Conservation (phyloP, 2,329 filamentous ascomycete genomes). For the Colletotrichum sojae region DNA sequence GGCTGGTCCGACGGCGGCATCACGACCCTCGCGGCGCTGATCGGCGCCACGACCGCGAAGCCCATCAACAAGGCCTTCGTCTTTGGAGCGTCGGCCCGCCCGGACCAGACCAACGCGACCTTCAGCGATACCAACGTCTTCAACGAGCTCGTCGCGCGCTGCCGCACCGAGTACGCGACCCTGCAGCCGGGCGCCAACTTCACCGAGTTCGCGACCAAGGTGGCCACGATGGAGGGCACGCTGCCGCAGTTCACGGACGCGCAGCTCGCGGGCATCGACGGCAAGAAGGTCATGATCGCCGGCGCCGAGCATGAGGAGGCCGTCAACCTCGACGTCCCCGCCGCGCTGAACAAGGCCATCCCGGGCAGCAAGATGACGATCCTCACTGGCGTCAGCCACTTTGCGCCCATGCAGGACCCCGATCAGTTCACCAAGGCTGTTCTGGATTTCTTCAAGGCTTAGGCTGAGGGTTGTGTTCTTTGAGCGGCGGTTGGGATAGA, state of each 20-base stretch:
- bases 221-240: conserved; percentile 53
- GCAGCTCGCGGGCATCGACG: conserved; percentile 48
- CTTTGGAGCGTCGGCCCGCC: conserved; percentile 52
- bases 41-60: conserved; percentile 48
- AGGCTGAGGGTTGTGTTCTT: not conserved
- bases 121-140: conserved; percentile 46
- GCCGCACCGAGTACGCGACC: conserved; percentile 51
- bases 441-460: conserved; percentile 47
- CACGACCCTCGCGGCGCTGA: conserved; percentile 53
- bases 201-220: conserved; percentile 53
- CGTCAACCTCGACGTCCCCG: conserved; percentile 54
- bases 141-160: conserved; percentile 51
- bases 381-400: conserved; percentile 57
- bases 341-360: conserved; percentile 52
- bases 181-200: conserved; percentile 55
- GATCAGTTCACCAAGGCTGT: conserved; percentile 51
- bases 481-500: not conserved
- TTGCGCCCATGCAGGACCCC: conserved; percentile 59
- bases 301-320: conserved; percentile 55
- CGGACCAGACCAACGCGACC: conserved; percentile 53
- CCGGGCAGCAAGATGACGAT: conserved; percentile 53
- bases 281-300: conserved; percentile 48
- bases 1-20: conserved; percentile 60
- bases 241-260: conserved; percentile 51
- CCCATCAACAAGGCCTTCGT: conserved; percentile 57